Evolutionary conservation across 208 protist species (phyloP).

Genomic region (Crithidia bombi): DNA sequence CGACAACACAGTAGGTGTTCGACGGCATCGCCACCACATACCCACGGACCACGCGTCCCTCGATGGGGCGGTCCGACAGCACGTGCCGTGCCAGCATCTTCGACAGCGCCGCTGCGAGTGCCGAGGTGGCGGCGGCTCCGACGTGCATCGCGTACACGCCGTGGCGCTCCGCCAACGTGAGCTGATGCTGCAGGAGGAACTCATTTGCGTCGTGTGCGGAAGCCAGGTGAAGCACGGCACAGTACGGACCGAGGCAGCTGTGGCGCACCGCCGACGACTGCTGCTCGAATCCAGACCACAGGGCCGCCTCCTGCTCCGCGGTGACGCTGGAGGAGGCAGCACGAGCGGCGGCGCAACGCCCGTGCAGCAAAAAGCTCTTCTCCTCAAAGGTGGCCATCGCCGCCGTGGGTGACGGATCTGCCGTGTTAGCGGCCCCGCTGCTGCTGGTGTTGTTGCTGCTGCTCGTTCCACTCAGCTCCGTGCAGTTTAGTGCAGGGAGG

Average conservation of each 20-base stretch:
- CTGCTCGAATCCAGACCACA: constrained; percentile 33
- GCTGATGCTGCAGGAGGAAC: constrained; percentile 60
- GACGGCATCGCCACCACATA: constrained; percentile 58
- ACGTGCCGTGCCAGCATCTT: constrained; percentile 29
- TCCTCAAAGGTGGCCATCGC: constrained; percentile 37
- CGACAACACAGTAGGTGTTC: constrained; percentile 62
- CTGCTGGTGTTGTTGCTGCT: neutral
- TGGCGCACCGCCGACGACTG: constrained; percentile 32
- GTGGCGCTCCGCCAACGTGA: constrained; percentile 38
- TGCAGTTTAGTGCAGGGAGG: constrained; percentile 14
- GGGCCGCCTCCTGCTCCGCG: constrained; percentile 35
- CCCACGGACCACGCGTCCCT: constrained; percentile 58
- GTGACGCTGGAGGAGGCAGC: constrained; percentile 21
- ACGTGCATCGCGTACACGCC: constrained; percentile 50
- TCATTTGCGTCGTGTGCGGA: constrained; percentile 49
- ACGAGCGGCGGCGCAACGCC: constrained; percentile 19
- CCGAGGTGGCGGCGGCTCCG: constrained; percentile 25
- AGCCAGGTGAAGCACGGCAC: constrained; percentile 49
- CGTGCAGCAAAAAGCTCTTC: constrained; percentile 31
- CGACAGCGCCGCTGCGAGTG: constrained; percentile 20
- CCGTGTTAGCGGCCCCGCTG: constrained; percentile 2
- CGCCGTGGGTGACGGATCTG: neutral
- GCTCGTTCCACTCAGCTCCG: constrained; percentile 1
- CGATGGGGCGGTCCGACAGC: constrained; percentile 20
- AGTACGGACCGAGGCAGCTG: constrained; percentile 52